Evolutionary conservation across 371 early-diverging fungal genomes (phyloP).

Genomic region (Blakeslea trispora): DNA sequence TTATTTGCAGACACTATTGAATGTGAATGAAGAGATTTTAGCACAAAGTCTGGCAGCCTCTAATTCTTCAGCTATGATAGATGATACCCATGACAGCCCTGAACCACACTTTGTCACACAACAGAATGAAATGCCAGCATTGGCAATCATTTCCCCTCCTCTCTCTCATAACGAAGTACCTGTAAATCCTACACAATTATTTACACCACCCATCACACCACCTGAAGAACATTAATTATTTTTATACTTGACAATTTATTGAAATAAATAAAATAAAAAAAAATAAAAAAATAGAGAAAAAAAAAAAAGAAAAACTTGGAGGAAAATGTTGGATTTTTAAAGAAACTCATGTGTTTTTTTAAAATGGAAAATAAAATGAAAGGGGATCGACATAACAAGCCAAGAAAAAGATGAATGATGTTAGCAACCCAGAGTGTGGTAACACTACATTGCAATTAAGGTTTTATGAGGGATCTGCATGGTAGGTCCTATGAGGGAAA

Average conservation of each 20-base stretch:
- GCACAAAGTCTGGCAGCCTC: slow-evolving; percentile 22
- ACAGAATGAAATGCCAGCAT: no score
- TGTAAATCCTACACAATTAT: no score
- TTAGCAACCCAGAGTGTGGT: no score
- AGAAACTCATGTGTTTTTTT: no score
- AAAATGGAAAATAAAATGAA: no score
- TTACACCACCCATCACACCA: not conserved
- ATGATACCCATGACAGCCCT: not conserved
- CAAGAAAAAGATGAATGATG: no score
- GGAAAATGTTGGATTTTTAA: no score
- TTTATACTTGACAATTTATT: no score
- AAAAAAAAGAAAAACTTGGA: no score
- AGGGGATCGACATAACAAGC: no score
- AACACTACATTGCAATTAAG: not conserved
- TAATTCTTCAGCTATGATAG: slow-evolving; percentile 1
- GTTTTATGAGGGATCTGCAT: no score
- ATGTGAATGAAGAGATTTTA: slow-evolving; percentile 24
- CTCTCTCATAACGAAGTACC: not conserved
- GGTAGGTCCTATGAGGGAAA: no score
- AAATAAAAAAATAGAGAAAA: not conserved
- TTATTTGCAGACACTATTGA: slow-evolving; percentile 22
- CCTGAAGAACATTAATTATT: not conserved
- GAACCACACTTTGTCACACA: not conserved
- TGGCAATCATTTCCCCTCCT: not conserved
- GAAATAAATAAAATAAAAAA: not conserved